A percentile compares a stretch with the other conserved stretches of the same genome.
These are phyloP conservation scores for Lentinula sp. DNA, from an alignment of 768 basidiomycete species.

Conservation along the genomic window DNA sequence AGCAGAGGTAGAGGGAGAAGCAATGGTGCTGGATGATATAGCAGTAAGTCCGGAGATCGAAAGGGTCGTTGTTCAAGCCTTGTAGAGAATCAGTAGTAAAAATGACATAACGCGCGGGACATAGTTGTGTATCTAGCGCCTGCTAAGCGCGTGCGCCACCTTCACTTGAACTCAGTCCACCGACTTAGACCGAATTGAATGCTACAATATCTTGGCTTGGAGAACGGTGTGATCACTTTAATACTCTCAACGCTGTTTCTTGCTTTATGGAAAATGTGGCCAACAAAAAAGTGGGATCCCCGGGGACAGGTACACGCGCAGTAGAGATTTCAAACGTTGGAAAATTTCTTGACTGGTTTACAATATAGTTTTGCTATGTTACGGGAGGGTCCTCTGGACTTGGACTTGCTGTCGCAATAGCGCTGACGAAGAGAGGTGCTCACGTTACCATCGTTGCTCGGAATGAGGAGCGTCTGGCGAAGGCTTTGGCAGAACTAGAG, in stretches of 20 bases:
- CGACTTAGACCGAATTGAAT: background rate
- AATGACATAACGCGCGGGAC: no score
- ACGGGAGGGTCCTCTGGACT: slow-evolving; percentile 83
- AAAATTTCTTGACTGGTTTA: background rate
- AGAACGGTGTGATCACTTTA: background rate
- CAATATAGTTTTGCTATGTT: slow-evolving; percentile 69
- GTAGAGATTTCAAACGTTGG: background rate
- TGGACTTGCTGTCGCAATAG: slow-evolving; percentile 65
- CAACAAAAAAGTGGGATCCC: slow-evolving; percentile 40
- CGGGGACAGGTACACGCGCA: slow-evolving; percentile 32
- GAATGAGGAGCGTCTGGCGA: slow-evolving; percentile 54
- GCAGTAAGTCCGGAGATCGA: background rate
- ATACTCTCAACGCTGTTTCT: background rate
- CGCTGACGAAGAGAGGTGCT: slow-evolving; percentile 64
- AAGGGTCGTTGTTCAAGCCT: slow-evolving; percentile 2
- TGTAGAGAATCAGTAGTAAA: background rate
- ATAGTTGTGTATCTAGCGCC: no score
- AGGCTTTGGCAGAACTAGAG: slow-evolving; percentile 58
- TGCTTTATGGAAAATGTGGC: background rate
- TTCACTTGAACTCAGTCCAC: background rate
- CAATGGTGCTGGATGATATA: background rate
- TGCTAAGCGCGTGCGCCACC: background rate
- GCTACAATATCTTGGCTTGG: background rate
- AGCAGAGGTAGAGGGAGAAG: slow-evolving; percentile 1
- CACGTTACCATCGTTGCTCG: slow-evolving; percentile 84